Evolutionary conservation across 2,329 filamentous ascomycete species (phyloP), one percentile per base, ranked within the genome.

Genomic region (Claviceps paspali): DNA sequence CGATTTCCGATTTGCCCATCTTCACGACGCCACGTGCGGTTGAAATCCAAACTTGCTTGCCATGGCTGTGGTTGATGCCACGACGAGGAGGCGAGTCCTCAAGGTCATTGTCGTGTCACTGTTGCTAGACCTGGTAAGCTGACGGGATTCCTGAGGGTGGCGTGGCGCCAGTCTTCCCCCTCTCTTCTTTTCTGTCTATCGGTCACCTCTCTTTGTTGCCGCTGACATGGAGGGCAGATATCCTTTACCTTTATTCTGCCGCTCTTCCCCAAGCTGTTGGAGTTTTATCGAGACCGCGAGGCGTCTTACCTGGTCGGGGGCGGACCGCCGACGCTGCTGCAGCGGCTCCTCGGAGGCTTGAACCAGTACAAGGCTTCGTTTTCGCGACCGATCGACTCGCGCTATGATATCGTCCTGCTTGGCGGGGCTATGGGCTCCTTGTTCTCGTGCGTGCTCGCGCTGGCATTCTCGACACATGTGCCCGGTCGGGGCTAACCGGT

Each of bases 221-320:
- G 31, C 38, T 34, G 26, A 22, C 29, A 14, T 18, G 8, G 29
- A 12, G 43, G 45, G 22, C 34, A 95, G 88, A 84, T 96, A 52
- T 95, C 88, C 39, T 98, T 98, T 59, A 98, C 91, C 22, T 95
- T 98, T 56, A 96, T 96, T 54, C 79, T 98, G 7, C 91, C 91
- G 0, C 75, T 98, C 26, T 98, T 96, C 56, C 91, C 87, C 6
- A 87, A 86, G 41, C 79, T 98, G 31, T 80, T 96, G 59, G 82
- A 92, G 51, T 96, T 95, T 71, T 98, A 96, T 65, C 83, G 85
- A 61, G 79, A 84, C 54, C 76, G 78, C 59, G 87, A 95, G 60
- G 70, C 71, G 29, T 62, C 67, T 18, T 52, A 63, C n/a, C 49
- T 59, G 38, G 51, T 61, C 29, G 49, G 56, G 34, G 62, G 63